Conservation (phyloP, 1,139 yeast genomes). For the Saccharomyces hybrid region DNA sequence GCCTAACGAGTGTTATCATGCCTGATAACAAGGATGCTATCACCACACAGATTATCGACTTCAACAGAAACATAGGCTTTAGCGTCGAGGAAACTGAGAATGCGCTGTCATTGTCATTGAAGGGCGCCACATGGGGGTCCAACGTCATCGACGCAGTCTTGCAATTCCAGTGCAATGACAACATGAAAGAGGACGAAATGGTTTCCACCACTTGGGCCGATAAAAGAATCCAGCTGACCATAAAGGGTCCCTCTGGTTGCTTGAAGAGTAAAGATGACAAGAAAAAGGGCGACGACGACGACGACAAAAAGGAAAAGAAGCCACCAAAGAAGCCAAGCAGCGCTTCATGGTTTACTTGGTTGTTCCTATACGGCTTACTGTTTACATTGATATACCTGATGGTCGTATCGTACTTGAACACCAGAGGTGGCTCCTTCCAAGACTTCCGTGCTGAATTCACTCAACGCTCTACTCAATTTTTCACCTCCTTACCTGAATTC, state of each 20-base stretch:
- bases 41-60: slow-evolving; percentile 25
- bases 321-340: slow-evolving; percentile 25
- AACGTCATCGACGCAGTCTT: slow-evolving; percentile 44
- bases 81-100: slow-evolving; percentile 15
- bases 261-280: slow-evolving; percentile 14
- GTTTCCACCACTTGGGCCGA: slow-evolving; percentile 21
- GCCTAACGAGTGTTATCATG: slow-evolving; percentile 46
- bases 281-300: slow-evolving; percentile 21
- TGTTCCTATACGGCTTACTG: slow-evolving; percentile 58
- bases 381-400: slow-evolving; percentile 64
- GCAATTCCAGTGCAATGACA: slow-evolving; percentile 44
- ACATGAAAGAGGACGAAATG: slow-evolving; percentile 33
- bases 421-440: slow-evolving; percentile 38
- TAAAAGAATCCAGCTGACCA: slow-evolving; percentile 17
- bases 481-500: slow-evolving; percentile 64
- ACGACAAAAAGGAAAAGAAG: slow-evolving; percentile 20
- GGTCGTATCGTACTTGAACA: slow-evolving; percentile 67
- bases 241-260: slow-evolving; percentile 33
- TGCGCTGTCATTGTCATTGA: slow-evolving; percentile 38
- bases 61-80: slow-evolving; percentile 11
- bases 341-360: slow-evolving; percentile 59
- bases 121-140: slow-evolving; percentile 69
- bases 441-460: slow-evolving; percentile 59
- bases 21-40: slow-evolving; percentile 35
- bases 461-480: slow-evolving; percentile 54